Evolutionary conservation across 257 asterid species (phyloP).

Genomic region (Coffea eugenioides): DNA sequence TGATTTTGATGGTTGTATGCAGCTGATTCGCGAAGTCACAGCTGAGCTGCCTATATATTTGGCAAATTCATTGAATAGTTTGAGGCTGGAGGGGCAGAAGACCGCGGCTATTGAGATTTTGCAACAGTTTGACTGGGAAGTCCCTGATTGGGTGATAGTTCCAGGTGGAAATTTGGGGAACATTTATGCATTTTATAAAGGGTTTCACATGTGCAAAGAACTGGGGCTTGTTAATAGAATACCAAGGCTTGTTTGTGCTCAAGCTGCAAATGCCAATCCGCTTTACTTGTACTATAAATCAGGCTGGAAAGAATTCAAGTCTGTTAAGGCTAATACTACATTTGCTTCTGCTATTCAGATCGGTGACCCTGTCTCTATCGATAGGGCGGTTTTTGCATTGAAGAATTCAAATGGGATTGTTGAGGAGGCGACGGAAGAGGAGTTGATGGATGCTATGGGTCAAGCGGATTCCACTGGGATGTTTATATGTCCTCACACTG

Average conservation of each 20-base stretch:
- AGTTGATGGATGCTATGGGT: conserved; percentile 59
- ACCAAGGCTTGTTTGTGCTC: conserved; percentile 60
- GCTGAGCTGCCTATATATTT: conserved; percentile 49
- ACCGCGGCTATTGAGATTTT: conserved; percentile 54
- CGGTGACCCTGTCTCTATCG: conserved; percentile 61
- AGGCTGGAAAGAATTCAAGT: conserved; percentile 39
- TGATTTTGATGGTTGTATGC: conserved; percentile 64
- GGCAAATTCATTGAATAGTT: conserved; percentile 51
- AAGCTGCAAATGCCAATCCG: conserved; percentile 54
- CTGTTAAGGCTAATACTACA: conserved; percentile 40
- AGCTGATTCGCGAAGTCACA: conserved; percentile 41
- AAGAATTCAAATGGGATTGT: conserved; percentile 44
- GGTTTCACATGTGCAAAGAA: conserved; percentile 59
- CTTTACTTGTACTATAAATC: conserved; percentile 38
- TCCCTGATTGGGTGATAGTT: conserved; percentile 63
- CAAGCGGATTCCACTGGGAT: conserved; percentile 63
- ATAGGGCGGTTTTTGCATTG: conserved; percentile 49
- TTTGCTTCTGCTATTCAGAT: conserved; percentile 60
- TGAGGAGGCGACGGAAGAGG: conserved; percentile 65
- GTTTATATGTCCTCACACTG: conserved; percentile 60
- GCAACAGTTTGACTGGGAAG: conserved; percentile 63
- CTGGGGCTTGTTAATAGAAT: conserved; percentile 41
- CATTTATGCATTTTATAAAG: conserved; percentile 57
- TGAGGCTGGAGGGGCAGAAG: conserved; percentile 54
- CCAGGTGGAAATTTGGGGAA: conserved; percentile 61